A percentile compares a stretch with the other conserved stretches of the same genome.
These are phyloP conservation scores for Hypoxylon sp. DNA, from an alignment of 2,329 filamentous ascomycete genomes.

Conservation along the genomic window DNA sequence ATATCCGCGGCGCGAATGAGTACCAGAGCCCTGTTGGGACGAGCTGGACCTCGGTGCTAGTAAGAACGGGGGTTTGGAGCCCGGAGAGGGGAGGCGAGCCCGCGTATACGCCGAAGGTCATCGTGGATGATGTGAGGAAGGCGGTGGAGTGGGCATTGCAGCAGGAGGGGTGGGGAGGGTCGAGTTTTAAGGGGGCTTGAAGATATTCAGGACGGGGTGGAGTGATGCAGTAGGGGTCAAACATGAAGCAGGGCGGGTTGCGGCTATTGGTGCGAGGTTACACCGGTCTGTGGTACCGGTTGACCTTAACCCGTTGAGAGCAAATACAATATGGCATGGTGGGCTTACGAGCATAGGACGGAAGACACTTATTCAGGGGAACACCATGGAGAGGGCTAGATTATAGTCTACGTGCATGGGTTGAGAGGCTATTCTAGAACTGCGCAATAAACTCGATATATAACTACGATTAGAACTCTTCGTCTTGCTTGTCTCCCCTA, in stretches of 20 bases:
- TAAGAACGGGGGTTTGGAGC: slow-evolving; percentile 83
- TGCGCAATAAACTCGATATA: neutral
- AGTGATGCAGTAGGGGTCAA: no score
- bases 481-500: neutral
- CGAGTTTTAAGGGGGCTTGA: neutral
- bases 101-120: slow-evolving; percentile 70
- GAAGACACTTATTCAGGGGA: neutral
- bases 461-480: neutral
- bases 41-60: slow-evolving; percentile 82
- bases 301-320: neutral
- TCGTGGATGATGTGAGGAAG: slow-evolving; percentile 80
- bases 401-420: neutral
- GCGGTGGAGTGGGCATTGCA: slow-evolving; percentile 83
- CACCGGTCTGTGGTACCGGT: no score
- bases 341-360: neutral
- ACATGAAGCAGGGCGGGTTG: neutral
- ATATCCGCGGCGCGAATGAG: slow-evolving; percentile 88
- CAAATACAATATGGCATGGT: neutral
- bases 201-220: neutral
- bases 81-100: slow-evolving; percentile 61
- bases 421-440: neutral
- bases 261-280: neutral
- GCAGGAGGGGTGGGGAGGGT: slow-evolving; percentile 59
- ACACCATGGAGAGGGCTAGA: neutral
- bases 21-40: slow-evolving; percentile 76